Base-by-base conservation (phyloP, 2,329 filamentous ascomycete genomes). In the Talaromyces islandicus region DNA sequence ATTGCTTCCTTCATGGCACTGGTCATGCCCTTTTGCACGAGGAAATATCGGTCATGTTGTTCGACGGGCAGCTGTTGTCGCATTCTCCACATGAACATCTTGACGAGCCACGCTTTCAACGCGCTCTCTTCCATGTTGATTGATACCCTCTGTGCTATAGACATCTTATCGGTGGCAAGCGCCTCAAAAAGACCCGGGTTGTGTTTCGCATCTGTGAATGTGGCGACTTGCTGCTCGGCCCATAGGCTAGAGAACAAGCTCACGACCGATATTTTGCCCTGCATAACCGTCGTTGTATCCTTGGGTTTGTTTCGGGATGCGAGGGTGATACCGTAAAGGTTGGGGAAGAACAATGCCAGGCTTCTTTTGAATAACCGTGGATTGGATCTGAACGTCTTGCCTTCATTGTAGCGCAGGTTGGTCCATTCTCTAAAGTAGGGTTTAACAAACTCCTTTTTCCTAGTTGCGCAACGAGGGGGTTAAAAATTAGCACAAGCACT, bases 401-500 rank as follows among this genome's bases (percentile, higher is more conserved):
- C 94, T 68, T 92, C 86, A 77, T 82, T 77, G 65, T 94, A 88
- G 65, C 88, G 83, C 75, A 97, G 84, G 76, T 95, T 94, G 62
- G 85, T 85, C 89, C 92, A 97, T 81, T 99, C 93, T 73, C 92
- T 89, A 79, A 96, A 99, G 77, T 99, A 99, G 2, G 93, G 92
- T 61, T 90, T 90, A 21, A 88, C 81, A 70, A 95, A 88, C 73
- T 91, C 86, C 66, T 85, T 83, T 51, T 90, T 90, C 58, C 88
- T 91, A 65, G 25, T 41, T 2, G 6, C 32, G 25, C 32, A 9
- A 17, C 29, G 25, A 11, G 24, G 57, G 12, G 12, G 7, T n/a
- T n/a, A 24, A 21, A 17, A 19, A 25, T 52, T 43, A 58, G 56
- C 29, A 32, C 12, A 52, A 17, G 17, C 10, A 52, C 21, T 4